These are phyloP conservation scores for Ceratobasidium sp. DNA, from an alignment of 1,284 basidiomycete genomes.

Conservation along the genomic window DNA sequence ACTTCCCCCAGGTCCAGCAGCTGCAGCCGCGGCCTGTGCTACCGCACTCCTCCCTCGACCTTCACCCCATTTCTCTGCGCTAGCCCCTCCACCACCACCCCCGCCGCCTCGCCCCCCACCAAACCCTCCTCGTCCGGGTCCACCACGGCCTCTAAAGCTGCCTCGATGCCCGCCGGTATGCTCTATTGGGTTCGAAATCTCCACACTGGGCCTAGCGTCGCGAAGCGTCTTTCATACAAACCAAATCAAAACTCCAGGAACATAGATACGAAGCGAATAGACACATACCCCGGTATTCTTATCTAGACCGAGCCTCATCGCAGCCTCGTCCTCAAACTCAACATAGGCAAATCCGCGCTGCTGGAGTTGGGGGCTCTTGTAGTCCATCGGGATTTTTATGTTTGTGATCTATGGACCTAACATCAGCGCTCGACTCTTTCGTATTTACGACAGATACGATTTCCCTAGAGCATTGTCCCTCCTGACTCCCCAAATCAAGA, in stretches of 20 bases:
- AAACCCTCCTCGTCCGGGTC: constrained; percentile 57
- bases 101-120: constrained; percentile 66
- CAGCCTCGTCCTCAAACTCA: constrained; percentile 87
- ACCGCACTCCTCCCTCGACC: constrained; percentile 20
- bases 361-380: constrained; percentile 48
- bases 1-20: constrained; percentile 32
- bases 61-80: constrained; percentile 67
- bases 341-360: constrained; percentile 72
- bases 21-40: constrained; percentile 33
- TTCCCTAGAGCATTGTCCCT: constrained; percentile 19
- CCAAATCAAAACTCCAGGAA: neutral
- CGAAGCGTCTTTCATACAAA: constrained; percentile 53
- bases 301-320: constrained; percentile 81
- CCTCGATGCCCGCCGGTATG: constrained; percentile 50
- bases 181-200: constrained; percentile 57
- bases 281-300: constrained; percentile 73
- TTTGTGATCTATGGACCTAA: constrained; percentile 70
- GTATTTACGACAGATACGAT: neutral
- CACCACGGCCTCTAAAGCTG: constrained; percentile 43
- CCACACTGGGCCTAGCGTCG: constrained; percentile 54
- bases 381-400: constrained; percentile 69
- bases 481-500: neutral
- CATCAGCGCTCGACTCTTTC: neutral
- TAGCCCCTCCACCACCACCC: constrained; percentile 69
- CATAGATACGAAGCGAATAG: constrained; percentile 29